A percentile compares a stretch with the other conserved stretches of the same genome.
Evolutionary conservation across 164 flowering plant genomes (phyloP).

Genomic region (Piper longum): DNA sequence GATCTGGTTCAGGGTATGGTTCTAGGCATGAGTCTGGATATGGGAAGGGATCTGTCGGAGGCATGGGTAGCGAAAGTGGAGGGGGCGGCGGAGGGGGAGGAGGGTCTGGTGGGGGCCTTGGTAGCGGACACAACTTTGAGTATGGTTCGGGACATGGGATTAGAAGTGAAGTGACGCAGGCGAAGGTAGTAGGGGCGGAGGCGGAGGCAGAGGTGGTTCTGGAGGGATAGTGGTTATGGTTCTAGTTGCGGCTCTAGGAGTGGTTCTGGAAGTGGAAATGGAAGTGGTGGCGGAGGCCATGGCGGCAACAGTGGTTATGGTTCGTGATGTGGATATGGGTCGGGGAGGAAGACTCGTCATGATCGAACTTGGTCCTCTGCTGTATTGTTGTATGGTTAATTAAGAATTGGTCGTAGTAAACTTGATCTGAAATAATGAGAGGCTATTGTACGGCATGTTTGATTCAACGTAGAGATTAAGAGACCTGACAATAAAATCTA

Average conservation of each 20-base stretch:
- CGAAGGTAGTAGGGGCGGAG: background rate
- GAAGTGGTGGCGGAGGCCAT: conserved; percentile 10
- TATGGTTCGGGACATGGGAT: conserved; percentile 2
- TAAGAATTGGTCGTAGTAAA: too few relatives aligned
- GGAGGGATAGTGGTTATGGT: conserved; percentile 12
- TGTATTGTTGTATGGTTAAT: too few relatives aligned
- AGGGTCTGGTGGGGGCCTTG: background rate
- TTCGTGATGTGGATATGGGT: too few relatives aligned
- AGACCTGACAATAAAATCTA: too few relatives aligned
- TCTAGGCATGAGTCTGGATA: background rate
- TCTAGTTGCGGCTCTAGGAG: background rate
- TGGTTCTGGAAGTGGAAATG: background rate
- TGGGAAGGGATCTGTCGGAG: background rate
- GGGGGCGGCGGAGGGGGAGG: background rate
- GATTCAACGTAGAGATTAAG: too few relatives aligned
- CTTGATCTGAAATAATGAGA: too few relatives aligned
- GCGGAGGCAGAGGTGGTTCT: conserved; percentile 10
- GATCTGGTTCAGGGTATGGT: background rate
- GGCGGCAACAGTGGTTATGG: conserved; percentile 9
- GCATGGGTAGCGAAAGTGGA: background rate
- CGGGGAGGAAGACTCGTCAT: background rate
- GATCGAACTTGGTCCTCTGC: background rate
- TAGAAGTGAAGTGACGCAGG: conserved; percentile 3
- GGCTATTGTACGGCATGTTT: too few relatives aligned
- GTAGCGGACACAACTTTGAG: background rate